Base-by-base conservation (phyloP, 495 filamentous ascomycete species). In the Aspergillus leporis region DNA sequence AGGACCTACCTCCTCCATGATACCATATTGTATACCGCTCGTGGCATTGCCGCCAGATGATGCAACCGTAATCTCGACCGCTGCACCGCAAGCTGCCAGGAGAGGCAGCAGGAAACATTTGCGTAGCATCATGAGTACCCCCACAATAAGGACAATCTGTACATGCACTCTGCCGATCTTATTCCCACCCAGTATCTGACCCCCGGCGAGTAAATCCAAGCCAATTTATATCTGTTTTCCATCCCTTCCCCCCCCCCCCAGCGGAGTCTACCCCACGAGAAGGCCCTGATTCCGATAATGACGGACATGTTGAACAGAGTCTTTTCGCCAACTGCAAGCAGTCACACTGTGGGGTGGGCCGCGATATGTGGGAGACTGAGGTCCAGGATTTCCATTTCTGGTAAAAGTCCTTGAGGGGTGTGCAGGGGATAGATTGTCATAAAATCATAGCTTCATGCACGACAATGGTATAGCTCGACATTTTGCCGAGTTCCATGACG, bases 1-100 rank as follows among this genome's bases (percentile, higher is more conserved):
- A 22, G 23, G 14, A 14, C 50, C 30, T 70, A 77, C 77, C 73
- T 86, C 83, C 63, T 83, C 83, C 81, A 86, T 85, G 14, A 78
- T 69, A 31, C 84, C 84, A 76, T 86, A 86, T 53, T 78, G 75
- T n/a, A 81, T 61, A 28, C 73, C 72, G 31, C 74, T 77, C 0
- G 81, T 81, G 8, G 67, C 67, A 72, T 84, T 85, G 9, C 81
- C 82, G 4, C 79, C 79, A 23, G 74, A 74, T 49, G 69, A 75
- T 5, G 74, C 70, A 56, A 85, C 81, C 3, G 72, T 65, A 45
- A 74, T 66, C 4, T 70, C 58, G 31, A 72, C 64, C 10, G 72
- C 72, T 7, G 65, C 58, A 53, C 63, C 58, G 51, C 63, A 67
- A 4, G 66, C 61, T 21, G 69, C 71, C 60, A 72, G 48, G 45